Conservation (phyloP, 148 eudicot species). For the Polygonum aviculare region DNA sequence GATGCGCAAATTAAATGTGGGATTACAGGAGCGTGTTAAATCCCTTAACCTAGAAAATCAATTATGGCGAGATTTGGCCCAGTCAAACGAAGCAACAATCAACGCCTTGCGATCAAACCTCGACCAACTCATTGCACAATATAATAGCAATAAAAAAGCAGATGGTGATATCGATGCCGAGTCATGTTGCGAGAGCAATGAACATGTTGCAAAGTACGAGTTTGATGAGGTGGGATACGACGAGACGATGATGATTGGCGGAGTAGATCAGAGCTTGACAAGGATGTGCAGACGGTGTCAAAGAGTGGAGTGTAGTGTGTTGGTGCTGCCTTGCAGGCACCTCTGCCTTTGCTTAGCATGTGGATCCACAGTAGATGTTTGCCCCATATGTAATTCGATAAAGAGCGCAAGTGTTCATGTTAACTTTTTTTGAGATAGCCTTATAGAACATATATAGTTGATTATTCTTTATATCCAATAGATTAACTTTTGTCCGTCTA, state of each 20-base stretch:
- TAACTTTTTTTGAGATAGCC: constrained; percentile 29
- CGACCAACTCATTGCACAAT: constrained; percentile 45
- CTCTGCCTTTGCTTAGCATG: constrained; percentile 65
- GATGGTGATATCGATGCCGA: constrained; percentile 36
- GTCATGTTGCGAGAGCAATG: constrained; percentile 72
- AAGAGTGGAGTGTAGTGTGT: constrained; percentile 47
- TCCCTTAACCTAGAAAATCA: constrained; percentile 57
- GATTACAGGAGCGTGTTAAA: constrained; percentile 50
- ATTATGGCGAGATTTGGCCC: constrained; percentile 76
- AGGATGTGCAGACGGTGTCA: constrained; percentile 58
- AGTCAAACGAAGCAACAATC: constrained; percentile 75
- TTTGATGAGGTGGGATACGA: not conserved
- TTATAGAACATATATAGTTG: no score
- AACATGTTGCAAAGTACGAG: not conserved
- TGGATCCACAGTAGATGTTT: constrained; percentile 44
- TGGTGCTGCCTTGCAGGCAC: constrained; percentile 77
- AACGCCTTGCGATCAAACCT: constrained; percentile 47
- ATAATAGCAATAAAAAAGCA: constrained; percentile 12
- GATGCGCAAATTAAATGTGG: constrained; percentile 41
- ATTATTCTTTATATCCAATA: no score
- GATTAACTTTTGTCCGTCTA: no score
- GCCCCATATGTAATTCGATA: constrained; percentile 57
- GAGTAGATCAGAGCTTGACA: not conserved
- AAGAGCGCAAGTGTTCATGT: constrained; percentile 60
- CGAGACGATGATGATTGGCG: not conserved